A percentile compares a stretch with the other conserved stretches of the same genome.
These are phyloP conservation scores for Neurospora africana DNA, from an alignment of 495 filamentous ascomycete genomes.

Conservation along the genomic window DNA sequence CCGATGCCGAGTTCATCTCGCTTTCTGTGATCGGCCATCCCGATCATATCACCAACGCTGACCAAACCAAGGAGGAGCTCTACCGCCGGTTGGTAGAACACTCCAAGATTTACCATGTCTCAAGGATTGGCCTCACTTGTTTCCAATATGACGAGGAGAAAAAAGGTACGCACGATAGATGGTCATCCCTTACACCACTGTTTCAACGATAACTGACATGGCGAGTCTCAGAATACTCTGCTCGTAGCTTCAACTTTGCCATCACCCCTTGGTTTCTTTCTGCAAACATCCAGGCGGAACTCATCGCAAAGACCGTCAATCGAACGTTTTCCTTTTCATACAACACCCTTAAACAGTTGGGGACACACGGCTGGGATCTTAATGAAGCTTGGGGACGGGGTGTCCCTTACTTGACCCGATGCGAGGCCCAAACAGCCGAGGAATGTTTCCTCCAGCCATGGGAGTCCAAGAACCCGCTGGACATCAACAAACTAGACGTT, in stretches of 20 bases:
- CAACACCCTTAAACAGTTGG: background rate
- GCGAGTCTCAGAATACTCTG: background rate
- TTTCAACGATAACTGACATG: background rate
- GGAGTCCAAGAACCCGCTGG: background rate
- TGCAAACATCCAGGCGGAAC: background rate
- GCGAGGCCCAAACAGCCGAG: background rate
- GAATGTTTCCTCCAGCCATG: background rate
- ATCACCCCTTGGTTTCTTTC: background rate
- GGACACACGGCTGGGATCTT: background rate
- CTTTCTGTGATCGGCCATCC: background rate
- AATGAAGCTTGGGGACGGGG: background rate
- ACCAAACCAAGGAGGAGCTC: background rate
- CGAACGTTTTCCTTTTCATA: background rate
- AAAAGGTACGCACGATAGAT: background rate
- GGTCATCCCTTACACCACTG: background rate
- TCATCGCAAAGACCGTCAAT: background rate
- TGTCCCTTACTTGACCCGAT: background rate
- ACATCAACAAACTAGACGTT: background rate
- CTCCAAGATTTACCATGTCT: background rate
- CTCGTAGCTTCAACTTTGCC: background rate
- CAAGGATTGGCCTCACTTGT: background rate
- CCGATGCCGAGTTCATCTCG: background rate
- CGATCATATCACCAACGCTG: background rate
- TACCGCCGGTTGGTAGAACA: background rate
- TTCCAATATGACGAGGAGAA: background rate